Evolutionary conservation across 1,139 yeast genomes (phyloP), one percentile per base, ranked within the genome.

Genomic region (Nematodospora anomalae): DNA sequence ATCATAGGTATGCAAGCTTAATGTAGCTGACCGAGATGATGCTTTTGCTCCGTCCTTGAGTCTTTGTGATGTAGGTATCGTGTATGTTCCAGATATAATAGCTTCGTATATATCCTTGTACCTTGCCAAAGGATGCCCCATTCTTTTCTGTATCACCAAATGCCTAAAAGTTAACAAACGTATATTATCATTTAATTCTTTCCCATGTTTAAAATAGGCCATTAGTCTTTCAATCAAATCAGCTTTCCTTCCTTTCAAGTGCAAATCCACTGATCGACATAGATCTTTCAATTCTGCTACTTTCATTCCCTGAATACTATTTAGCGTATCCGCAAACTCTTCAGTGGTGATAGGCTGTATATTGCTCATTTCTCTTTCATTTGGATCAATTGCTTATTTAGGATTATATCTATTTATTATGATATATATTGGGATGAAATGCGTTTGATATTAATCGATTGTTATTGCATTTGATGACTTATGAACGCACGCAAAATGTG

Each of bases 171-270:
- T 71, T 34, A 66, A 51, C 14, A 77, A 54, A 26, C 74, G 56
- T 34, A 66, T 57, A 8, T 59, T 55, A 42, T 77, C 80, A 12
- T 58, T 42, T 11, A 50, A 50, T 12, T 58, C 59, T 32, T 45
- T 50, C 1, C 74, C 70, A 26, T 61, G 61, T 21, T 58, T 59
- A 25, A 76, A 45, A 46, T 59, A 70, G 10, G 58, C 58, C 32
- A 58, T 55, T 10, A 80, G 52, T 31, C 83, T 58, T 16, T 70
- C 74, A 33, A 68, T 66, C 11, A 80, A 50, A 23, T 76, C 81
- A 9, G 66, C 65, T 51, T 79, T 80, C 28, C 73, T 58, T 1
- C 86, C 86, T 3, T 67, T 48, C 4, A 66, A 50, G 1, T 72
- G 58, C 11, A 78, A 53, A 2, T 71, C 73, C 18, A 78, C 49